These are phyloP conservation scores for Podospora pseudoanserina DNA, from an alignment of 495 filamentous ascomycete species.

Conservation along the genomic window DNA sequence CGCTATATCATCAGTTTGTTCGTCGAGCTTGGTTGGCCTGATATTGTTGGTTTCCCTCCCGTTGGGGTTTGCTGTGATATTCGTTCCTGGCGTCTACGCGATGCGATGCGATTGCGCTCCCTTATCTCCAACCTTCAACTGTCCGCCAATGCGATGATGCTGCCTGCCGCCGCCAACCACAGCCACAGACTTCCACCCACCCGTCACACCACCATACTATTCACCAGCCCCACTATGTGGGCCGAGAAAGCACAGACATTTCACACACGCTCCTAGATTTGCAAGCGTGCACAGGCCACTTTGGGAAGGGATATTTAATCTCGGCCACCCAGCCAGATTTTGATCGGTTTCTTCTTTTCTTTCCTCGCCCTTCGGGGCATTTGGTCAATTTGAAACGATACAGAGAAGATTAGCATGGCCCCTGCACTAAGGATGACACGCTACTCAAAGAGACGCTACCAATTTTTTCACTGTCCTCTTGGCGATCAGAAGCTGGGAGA, in stretches of 20 bases:
- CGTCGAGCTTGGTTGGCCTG: not conserved
- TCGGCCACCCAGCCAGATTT: conserved; percentile 8
- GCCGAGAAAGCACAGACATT: not conserved
- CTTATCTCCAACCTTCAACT: not conserved
- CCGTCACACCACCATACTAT: no score
- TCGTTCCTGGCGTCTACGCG: not conserved
- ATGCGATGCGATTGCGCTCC: not conserved
- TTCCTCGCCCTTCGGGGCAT: conserved; percentile 33
- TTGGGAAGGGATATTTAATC: conserved; percentile 14
- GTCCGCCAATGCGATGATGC: not conserved
- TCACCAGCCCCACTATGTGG: not conserved
- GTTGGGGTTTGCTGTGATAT: not conserved
- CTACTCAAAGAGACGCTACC: conserved; percentile 96
- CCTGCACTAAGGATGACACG: conserved; percentile 99
- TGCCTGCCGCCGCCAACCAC: not conserved
- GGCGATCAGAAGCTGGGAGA: conserved; percentile 21
- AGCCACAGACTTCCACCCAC: not conserved
- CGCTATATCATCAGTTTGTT: not conserved
- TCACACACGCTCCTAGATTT: conserved; percentile 8
- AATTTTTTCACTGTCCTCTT: conserved; percentile 59
- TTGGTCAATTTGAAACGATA: conserved; percentile 43
- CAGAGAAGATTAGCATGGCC: conserved; percentile 99
- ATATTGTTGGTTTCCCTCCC: not conserved
- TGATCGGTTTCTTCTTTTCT: conserved; percentile 24
- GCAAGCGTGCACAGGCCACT: conserved; percentile 28